Evolutionary conservation across 1,139 yeast genomes (phyloP).

Genomic region (Meyerozyma elateridarum): DNA sequence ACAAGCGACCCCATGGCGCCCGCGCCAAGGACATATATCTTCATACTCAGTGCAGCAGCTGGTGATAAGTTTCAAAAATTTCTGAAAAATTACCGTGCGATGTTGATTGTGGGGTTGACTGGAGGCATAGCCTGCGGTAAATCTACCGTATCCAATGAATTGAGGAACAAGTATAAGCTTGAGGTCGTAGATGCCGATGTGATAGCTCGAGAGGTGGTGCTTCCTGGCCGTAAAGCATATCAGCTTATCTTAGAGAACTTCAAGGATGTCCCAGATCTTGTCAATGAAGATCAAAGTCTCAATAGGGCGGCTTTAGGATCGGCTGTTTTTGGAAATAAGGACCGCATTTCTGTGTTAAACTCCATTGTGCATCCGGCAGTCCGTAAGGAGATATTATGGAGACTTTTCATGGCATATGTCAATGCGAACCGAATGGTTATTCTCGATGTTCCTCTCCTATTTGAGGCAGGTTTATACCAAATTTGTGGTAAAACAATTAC

Average conservation of each 20-base stretch:
- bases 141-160: slow-evolving; percentile 72
- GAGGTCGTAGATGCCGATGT: slow-evolving; percentile 84
- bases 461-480: slow-evolving; percentile 68
- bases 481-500: slow-evolving; percentile 72
- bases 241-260: slow-evolving; percentile 59
- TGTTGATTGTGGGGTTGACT: slow-evolving; percentile 89
- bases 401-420: slow-evolving; percentile 54
- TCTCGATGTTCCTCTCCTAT: slow-evolving; percentile 84
- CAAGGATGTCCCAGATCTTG: slow-evolving; percentile 50
- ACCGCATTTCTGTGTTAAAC: slow-evolving; percentile 56
- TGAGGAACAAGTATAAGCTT: slow-evolving; percentile 47
- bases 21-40: slow-evolving; percentile 38
- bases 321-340: slow-evolving; percentile 67
- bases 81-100: slow-evolving; percentile 19
- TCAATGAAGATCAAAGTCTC: slow-evolving; percentile 47
- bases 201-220: slow-evolving; percentile 80
- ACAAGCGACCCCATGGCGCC: slow-evolving; percentile 41
- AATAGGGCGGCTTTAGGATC: slow-evolving; percentile 74
- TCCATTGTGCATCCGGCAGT: slow-evolving; percentile 89
- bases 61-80: not conserved
- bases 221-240: slow-evolving; percentile 74
- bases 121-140: slow-evolving; percentile 98
- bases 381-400: slow-evolving; percentile 57
- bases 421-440: slow-evolving; percentile 51
- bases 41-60: slow-evolving; percentile 11